Percentiles rank a stretch among this genome's conserved stretches.
Conservation (phyloP, 148 eudicot species). For the Oxyria digyna region DNA sequence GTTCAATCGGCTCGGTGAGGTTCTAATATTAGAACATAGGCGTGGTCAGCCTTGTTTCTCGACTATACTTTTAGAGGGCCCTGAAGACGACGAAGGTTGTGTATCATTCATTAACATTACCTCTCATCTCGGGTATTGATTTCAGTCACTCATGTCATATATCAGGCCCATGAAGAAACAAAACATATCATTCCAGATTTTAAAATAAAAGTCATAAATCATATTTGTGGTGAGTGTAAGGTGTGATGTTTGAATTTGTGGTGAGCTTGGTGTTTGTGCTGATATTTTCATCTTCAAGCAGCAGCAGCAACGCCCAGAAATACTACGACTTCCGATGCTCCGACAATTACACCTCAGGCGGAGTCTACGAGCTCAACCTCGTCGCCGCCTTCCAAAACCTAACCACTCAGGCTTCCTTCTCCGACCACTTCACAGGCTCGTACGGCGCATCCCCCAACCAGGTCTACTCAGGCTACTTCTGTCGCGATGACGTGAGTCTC, state of each 20-base stretch:
- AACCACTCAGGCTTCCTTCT: neutral
- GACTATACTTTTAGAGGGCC: no score
- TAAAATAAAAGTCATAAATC: no score
- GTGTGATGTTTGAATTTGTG: neutral
- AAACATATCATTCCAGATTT: no score
- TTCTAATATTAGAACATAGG: no score
- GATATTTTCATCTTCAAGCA: neutral
- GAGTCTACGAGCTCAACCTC: neutral
- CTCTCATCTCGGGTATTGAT: no score
- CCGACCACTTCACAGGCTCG: neutral
- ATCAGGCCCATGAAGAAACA: no score
- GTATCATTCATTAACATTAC: no score
- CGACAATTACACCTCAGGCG: neutral
- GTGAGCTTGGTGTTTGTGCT: neutral
- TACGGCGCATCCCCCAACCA: neutral
- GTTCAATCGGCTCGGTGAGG: no score
- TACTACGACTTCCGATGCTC: constrained; percentile 9
- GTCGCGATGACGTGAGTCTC: neutral
- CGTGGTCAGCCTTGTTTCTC: no score
- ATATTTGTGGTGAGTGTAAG: neutral
- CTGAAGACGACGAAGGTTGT: no score
- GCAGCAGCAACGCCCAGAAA: neutral
- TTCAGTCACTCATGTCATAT: no score
- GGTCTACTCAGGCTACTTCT: constrained; percentile 6
- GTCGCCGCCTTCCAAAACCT: neutral